Percentiles rank a stretch among this genome's conserved stretches.
These are phyloP conservation scores for Oryza meyeriana DNA, from an alignment of 176 grass and related monocot species.

Conservation along the genomic window DNA sequence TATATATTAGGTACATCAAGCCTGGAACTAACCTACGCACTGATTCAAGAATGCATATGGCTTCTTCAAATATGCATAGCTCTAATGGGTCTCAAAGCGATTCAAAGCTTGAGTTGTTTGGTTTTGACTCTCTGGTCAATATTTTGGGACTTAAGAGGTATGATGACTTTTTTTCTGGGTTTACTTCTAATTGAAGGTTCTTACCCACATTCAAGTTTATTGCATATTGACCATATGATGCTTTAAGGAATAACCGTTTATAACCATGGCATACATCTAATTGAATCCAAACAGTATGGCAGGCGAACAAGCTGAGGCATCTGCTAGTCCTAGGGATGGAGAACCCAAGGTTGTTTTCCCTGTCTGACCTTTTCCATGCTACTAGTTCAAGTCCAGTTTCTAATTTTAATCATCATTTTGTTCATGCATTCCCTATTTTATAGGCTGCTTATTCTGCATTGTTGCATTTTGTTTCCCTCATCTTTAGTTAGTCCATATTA, in stretches of 20 bases:
- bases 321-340: conserved; percentile 55
- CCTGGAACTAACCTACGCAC: conserved; percentile 31
- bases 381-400: neutral
- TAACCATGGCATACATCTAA: conserved; percentile 8
- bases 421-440: neutral
- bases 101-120: conserved; percentile 91
- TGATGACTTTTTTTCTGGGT: neutral
- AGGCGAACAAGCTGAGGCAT: conserved; percentile 59
- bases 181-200: neutral
- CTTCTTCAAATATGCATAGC: conserved; percentile 46
- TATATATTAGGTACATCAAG: conserved; percentile 46
- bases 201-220: neutral
- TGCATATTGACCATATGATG: neutral
- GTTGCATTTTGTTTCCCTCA: neutral
- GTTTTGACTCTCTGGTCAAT: conserved; percentile 94
- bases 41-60: conserved; percentile 35
- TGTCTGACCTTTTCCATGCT: neutral
- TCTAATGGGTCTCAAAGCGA: conserved; percentile 56
- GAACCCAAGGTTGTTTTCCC: conserved; percentile 57
- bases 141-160: conserved; percentile 97
- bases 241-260: conserved; percentile 6
- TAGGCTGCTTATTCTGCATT: neutral
- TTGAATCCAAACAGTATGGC: conserved; percentile 71
- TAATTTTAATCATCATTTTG: neutral
- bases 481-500: neutral